These are phyloP conservation scores for Vanderwaltozyma tropicalis DNA, from an alignment of 805 yeast species.

Conservation along the genomic window DNA sequence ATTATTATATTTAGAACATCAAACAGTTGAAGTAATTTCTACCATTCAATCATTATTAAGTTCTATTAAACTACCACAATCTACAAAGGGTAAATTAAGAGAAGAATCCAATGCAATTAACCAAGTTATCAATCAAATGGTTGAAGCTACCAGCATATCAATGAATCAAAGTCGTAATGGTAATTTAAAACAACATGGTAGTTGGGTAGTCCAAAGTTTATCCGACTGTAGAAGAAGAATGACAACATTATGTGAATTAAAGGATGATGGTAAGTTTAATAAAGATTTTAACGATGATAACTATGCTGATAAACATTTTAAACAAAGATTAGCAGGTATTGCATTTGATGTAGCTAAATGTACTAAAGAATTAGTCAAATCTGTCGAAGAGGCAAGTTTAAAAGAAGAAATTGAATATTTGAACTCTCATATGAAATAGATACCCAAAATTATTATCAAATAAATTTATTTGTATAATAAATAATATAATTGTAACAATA, in stretches of 20 bases:
- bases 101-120: conserved; percentile 67
- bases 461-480: too few species aligned
- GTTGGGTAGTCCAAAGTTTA: conserved; percentile 80
- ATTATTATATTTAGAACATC: conserved; percentile 79
- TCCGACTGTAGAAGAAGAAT: conserved; percentile 79
- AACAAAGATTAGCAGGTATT: conserved; percentile 90
- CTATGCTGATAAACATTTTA: conserved; percentile 78
- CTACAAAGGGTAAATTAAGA: conserved; percentile 65
- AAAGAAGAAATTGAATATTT: conserved; percentile 35
- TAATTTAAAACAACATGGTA: conserved; percentile 79
- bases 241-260: conserved; percentile 51
- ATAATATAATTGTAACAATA: too few species aligned
- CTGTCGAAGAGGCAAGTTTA: conserved; percentile 88
- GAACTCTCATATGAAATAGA: neutral
- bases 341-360: conserved; percentile 95
- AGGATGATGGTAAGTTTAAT: conserved; percentile 23
- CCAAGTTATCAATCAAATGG: conserved; percentile 73
- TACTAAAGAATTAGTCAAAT: conserved; percentile 89
- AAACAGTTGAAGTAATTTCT: conserved; percentile 82
- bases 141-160: conserved; percentile 75
- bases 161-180: conserved; percentile 84
- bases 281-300: conserved; percentile 39
- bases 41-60: conserved; percentile 76
- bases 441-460: too few species aligned
- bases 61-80: conserved; percentile 66